Evolutionary conservation across 2,329 filamentous ascomycete genomes (phyloP).

Genomic region (Spiromastix sp.): DNA sequence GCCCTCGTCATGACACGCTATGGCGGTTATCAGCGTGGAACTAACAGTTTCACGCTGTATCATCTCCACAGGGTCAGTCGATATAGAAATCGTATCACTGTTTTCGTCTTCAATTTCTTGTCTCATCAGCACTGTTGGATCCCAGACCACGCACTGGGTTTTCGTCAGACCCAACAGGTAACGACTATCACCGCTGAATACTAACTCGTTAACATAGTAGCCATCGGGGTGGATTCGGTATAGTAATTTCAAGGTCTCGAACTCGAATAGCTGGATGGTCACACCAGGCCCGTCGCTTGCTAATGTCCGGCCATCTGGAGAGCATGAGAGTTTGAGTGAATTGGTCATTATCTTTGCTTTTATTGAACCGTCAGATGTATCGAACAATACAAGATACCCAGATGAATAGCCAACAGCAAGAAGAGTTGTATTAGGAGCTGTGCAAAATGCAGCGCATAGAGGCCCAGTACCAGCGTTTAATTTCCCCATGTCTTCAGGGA

Average conservation of each 20-base stretch:
- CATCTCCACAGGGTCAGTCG: no score
- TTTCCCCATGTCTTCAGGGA: background rate
- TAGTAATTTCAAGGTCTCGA: slow-evolving; percentile 8
- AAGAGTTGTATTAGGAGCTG: slow-evolving; percentile 19
- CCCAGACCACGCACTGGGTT: background rate
- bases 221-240: background rate
- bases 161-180: background rate
- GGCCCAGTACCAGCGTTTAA: no score
- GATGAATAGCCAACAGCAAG: slow-evolving; percentile 23
- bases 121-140: background rate
- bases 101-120: no score
- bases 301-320: slow-evolving; percentile 16
- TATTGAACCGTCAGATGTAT: slow-evolving; percentile 14
- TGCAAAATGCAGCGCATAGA: slow-evolving; percentile 22
- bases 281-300: slow-evolving; percentile 15
- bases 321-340: slow-evolving; percentile 18
- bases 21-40: no score
- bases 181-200: slow-evolving; percentile 1
- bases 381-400: slow-evolving; percentile 21
- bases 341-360: slow-evolving; percentile 9
- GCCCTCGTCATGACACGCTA: background rate
- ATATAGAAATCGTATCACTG: no score
- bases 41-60: no score
- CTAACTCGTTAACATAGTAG: background rate
- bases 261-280: slow-evolving; percentile 18